A percentile compares a stretch with the other conserved stretches of the same genome.
phyloP scores from a whole-genome alignment of 257 asterid species.

The Solanum sitiens region DNA sequence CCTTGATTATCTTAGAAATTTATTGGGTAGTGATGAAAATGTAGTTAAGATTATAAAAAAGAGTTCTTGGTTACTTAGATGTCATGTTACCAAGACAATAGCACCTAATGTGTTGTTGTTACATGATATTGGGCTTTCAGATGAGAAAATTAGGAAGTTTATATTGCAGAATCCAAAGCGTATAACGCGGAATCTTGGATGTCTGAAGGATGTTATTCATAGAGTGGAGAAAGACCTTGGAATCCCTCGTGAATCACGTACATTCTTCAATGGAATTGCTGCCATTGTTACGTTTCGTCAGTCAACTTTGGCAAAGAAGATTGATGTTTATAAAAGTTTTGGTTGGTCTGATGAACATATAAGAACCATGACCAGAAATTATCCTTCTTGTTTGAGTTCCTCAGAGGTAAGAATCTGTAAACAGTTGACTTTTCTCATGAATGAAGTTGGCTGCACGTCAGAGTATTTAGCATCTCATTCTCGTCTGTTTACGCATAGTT shows the following conservation, averaged over 20 bases:
- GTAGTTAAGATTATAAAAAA: background rate
- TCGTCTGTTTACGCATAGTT: background rate
- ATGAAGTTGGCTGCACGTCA: background rate
- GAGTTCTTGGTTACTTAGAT: background rate
- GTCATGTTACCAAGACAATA: background rate
- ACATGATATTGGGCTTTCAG: background rate
- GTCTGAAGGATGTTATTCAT: background rate
- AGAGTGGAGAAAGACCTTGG: background rate
- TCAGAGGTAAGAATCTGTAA: background rate
- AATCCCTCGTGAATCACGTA: background rate
- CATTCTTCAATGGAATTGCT: background rate
- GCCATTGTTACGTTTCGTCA: background rate
- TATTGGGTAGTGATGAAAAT: background rate
- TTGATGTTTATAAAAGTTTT: background rate
- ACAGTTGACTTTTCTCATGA: background rate
- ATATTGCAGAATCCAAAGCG: background rate
- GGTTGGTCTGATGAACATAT: background rate
- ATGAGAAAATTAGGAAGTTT: background rate
- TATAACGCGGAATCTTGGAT: background rate
- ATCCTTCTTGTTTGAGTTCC: background rate
- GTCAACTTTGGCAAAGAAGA: background rate
- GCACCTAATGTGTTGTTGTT: background rate
- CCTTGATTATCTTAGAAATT: background rate
- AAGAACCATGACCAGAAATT: background rate
- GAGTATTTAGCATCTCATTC: background rate